These are phyloP conservation scores for Pneumocystis carinii DNA, from an alignment of 1,139 yeast genomes.

Conservation along the genomic window DNA sequence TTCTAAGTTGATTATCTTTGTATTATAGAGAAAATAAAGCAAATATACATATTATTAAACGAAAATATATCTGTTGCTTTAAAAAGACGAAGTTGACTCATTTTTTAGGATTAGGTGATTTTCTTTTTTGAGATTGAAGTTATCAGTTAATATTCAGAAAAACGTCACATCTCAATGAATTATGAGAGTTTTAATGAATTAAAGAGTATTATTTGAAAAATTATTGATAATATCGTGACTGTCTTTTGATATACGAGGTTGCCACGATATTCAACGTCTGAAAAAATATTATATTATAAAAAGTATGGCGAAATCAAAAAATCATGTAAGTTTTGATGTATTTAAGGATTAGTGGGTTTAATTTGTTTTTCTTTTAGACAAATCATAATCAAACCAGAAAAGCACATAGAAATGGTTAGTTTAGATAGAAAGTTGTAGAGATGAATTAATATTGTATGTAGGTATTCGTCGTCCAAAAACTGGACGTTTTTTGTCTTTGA, in stretches of 20 bases:
- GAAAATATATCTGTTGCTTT: slow-evolving; percentile 12
- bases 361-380: background rate
- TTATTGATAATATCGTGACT: too few relatives aligned
- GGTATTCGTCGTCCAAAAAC: background rate
- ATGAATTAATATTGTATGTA: background rate
- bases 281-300: background rate
- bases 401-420: background rate
- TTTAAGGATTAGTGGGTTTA: background rate
- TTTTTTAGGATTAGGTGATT: background rate
- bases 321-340: background rate
- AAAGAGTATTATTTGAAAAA: too few relatives aligned
- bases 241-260: too few relatives aligned
- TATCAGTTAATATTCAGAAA: background rate
- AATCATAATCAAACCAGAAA: background rate
- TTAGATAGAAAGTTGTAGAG: background rate
- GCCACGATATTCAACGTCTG: background rate
- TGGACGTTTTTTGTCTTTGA: background rate
- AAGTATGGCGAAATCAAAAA: background rate
- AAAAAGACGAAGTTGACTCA: slow-evolving; percentile 11
- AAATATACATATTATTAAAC: slow-evolving; percentile 11
- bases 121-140: background rate
- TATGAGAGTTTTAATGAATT: too few relatives aligned
- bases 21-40: background rate
- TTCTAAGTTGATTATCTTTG: slow-evolving; percentile 1
- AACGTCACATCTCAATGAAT: too few relatives aligned